Conservation (phyloP, 2,329 filamentous ascomycete species). For the Aspergillus fumigatiaffinis region DNA sequence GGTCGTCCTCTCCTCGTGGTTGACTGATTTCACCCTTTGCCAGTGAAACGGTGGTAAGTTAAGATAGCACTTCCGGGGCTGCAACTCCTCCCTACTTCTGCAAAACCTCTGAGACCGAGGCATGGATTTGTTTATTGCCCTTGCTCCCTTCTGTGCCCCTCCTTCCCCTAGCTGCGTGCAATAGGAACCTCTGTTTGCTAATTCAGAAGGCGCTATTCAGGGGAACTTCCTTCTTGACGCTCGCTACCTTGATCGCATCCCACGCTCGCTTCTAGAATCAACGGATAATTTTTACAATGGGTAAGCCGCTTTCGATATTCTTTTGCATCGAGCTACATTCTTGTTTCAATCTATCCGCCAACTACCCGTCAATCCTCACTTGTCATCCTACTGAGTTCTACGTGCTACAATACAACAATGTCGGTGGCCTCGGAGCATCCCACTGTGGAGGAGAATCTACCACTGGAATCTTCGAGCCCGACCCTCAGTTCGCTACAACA, state of each 20-base stretch:
- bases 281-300: slow-evolving; percentile 31
- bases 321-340: slow-evolving; percentile 7
- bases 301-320: slow-evolving; percentile 29
- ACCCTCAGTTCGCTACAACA: slow-evolving; percentile 3
- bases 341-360: not conserved
- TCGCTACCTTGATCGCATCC: slow-evolving; percentile 16
- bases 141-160: slow-evolving; percentile 1
- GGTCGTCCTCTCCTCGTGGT: slow-evolving; percentile 6
- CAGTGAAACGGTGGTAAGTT: slow-evolving; percentile 13
- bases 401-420: slow-evolving; percentile 12
- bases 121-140: slow-evolving; percentile 4
- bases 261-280: slow-evolving; percentile 23
- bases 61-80: slow-evolving; percentile 5
- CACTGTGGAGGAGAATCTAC: slow-evolving; percentile 14
- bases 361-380: not conserved
- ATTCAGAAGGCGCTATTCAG: slow-evolving; percentile 22
- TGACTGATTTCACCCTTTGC: slow-evolving; percentile 12
- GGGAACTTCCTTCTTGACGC: slow-evolving; percentile 26
- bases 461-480: slow-evolving; percentile 6
- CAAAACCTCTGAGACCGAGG: slow-evolving; percentile 8
- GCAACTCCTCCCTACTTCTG: slow-evolving; percentile 1
- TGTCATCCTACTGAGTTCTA: slow-evolving; percentile 3
- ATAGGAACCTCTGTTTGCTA: slow-evolving; percentile 17
- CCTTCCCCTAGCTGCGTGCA: slow-evolving; percentile 11
- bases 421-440: slow-evolving; percentile 9